Percentiles rank a stretch among this genome's conserved stretches.
phyloP scores from a whole-genome alignment of 2,329 filamentous ascomycete species.

The Dactylonectria estremocensis region DNA sequence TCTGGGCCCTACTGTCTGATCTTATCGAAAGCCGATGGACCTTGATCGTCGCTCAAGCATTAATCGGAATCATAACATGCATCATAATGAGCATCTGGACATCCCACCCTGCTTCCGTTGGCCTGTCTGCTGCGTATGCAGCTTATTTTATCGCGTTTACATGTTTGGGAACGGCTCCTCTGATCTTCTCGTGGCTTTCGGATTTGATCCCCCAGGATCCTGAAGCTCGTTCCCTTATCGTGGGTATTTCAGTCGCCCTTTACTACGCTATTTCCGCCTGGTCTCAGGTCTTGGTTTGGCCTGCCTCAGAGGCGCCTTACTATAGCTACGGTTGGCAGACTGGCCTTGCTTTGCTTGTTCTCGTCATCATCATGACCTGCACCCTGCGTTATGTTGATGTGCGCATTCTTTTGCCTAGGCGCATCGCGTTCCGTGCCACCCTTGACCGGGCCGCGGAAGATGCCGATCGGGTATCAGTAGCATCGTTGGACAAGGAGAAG shows the following conservation, averaged over 20 bases:
- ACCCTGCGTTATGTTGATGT: conserved; percentile 27
- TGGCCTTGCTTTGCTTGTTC: conserved; percentile 21
- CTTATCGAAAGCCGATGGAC: conserved; percentile 65
- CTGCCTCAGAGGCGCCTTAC: conserved; percentile 30
- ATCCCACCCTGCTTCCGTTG: conserved; percentile 57
- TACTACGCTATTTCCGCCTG: conserved; percentile 33
- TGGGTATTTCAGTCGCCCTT: conserved; percentile 24
- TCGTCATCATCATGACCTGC: conserved; percentile 28
- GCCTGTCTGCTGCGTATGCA: conserved; percentile 64
- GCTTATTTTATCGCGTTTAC: conserved; percentile 65
- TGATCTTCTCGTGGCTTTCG: conserved; percentile 52
- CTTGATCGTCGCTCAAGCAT: conserved; percentile 62
- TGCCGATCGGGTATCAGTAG: not conserved
- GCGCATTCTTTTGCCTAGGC: conserved; percentile 15
- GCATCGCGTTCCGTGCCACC: conserved; percentile 14
- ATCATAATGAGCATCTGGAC: conserved; percentile 71
- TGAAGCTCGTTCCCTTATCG: conserved; percentile 25
- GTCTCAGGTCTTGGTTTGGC: conserved; percentile 31
- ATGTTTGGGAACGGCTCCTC: conserved; percentile 61
- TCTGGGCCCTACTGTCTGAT: conserved; percentile 67
- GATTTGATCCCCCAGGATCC: conserved; percentile 30
- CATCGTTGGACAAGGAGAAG: not conserved
- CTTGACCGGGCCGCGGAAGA: not conserved
- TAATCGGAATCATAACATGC: conserved; percentile 63
- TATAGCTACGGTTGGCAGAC: conserved; percentile 34